Base-by-base conservation (phyloP, 2,329 filamentous ascomycete species). In the Diaporthe vexans region DNA sequence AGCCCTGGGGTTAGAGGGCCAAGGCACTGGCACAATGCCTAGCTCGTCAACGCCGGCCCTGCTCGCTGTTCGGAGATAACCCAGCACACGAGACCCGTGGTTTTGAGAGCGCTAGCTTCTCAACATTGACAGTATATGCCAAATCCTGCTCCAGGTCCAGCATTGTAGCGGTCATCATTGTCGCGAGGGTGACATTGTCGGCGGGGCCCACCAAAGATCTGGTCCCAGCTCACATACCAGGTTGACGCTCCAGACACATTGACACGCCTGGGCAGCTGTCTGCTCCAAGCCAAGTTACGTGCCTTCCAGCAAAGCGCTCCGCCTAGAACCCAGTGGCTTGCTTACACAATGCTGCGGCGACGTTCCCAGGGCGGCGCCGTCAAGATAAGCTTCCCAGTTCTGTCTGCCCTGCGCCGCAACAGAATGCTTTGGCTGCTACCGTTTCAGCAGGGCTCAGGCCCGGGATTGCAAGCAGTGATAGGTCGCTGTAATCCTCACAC, bases 161-260 rank as follows among this genome's bases (percentile, higher is more conserved):
- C 37, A 40, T 40, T 40, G 43, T 48, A 65, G 21, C 13, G 43
- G 61, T 65, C 61, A 65, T 65, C 61, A 51, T 35, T 21, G 29
- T 33, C 19, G 43, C 51, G 61, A 37, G 61, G 24, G 61, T 65
- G 61, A 65, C 61, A 65, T 65, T 43, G 61, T 37, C 21, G 46
- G 29, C n/a, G 61, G 61, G 29, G 11, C 29, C 29, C 21, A 13
- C 37, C 43, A n/a, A 11, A 52, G 13, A 29, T 26, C 21, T 51
- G 15, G 46, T 51, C 19, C 46, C 46, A 52, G 61, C 8, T 37
- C 35, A 37, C 35, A 37, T 11, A 11, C 54, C 54, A 57, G 54
- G 11, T 35, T n/a, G 7, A 35, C 33, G 7, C 9, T 11, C 26
- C n/a, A 26, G 35, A 40, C 21, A 4, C 40, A 40, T 37, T 10